Conservation (phyloP, 176 grass and related monocot species). For the Musa troglodytarum region DNA sequence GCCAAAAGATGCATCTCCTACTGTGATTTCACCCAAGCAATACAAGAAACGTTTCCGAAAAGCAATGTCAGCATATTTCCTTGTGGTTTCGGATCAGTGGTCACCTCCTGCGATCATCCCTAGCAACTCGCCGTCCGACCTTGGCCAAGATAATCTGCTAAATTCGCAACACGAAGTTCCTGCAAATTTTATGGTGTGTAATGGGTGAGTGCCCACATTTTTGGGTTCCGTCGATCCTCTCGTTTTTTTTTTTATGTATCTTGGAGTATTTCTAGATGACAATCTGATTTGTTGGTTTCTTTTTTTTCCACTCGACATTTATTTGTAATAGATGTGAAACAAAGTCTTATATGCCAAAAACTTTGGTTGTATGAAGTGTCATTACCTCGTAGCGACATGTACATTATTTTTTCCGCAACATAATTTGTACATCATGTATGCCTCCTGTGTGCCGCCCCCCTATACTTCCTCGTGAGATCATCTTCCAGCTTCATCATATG, state of each 20-base stretch:
- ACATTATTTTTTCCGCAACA: neutral
- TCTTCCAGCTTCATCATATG: no score
- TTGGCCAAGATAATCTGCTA: conserved; percentile 31
- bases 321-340: neutral
- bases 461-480: no score
- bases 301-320: neutral
- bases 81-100: conserved; percentile 96
- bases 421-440: no score
- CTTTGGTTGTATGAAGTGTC: neutral
- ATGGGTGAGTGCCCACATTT: neutral
- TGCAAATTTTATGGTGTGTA: conserved; percentile 11
- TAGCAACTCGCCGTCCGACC: conserved; percentile 37
- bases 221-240: neutral
- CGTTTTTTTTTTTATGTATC: neutral
- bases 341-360: neutral
- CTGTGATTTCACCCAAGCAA: conserved; percentile 84
- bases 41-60: conserved; percentile 97
- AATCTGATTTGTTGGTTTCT: neutral
- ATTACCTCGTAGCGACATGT: neutral
- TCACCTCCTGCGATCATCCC: conserved; percentile 44
- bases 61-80: conserved; percentile 96
- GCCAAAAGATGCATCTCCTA: conserved; percentile 59
- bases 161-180: conserved; percentile 4
- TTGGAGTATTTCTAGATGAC: neutral
- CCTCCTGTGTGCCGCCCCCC: no score